Conservation (phyloP, 768 basidiomycete genomes). For the Russula lepida region DNA sequence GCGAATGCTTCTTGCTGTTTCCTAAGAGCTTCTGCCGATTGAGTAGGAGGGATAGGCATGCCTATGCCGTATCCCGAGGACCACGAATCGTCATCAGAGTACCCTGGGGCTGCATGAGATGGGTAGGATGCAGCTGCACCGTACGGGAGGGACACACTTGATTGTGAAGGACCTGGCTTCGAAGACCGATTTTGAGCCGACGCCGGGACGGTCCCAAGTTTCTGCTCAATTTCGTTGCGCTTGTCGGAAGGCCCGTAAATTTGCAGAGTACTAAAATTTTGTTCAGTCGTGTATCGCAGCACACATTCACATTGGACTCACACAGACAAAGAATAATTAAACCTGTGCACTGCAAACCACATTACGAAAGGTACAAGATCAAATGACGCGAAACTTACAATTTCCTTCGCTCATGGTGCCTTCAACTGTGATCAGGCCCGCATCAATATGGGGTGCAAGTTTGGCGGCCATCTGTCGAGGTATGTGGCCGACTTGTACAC, state of each 20-base stretch:
- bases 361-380: slow-evolving; percentile 2
- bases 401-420: slow-evolving; percentile 66
- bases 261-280: slow-evolving; percentile 45
- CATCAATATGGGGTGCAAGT: slow-evolving; percentile 68
- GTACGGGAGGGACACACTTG: not conserved
- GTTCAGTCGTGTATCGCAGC: not conserved
- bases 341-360: slow-evolving; percentile 33
- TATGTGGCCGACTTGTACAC: slow-evolving; percentile 74
- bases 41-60: not conserved
- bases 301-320: slow-evolving; percentile 27
- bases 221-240: slow-evolving; percentile 52
- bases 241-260: slow-evolving; percentile 64
- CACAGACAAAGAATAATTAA: slow-evolving; percentile 53
- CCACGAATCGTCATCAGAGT: not conserved
- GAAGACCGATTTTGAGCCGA: slow-evolving; percentile 55
- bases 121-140: not conserved
- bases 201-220: slow-evolving; percentile 65
- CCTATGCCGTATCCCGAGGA: not conserved
- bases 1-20: slow-evolving; percentile 45
- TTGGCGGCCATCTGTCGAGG: slow-evolving; percentile 48
- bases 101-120: not conserved
- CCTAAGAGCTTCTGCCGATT: slow-evolving; percentile 29
- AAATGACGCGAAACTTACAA: slow-evolving; percentile 31
- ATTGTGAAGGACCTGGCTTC: not conserved
- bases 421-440: slow-evolving; percentile 54